Evolutionary conservation across 2,329 filamentous ascomycete species (phyloP).

Genomic region (Microascus cirrosus): DNA sequence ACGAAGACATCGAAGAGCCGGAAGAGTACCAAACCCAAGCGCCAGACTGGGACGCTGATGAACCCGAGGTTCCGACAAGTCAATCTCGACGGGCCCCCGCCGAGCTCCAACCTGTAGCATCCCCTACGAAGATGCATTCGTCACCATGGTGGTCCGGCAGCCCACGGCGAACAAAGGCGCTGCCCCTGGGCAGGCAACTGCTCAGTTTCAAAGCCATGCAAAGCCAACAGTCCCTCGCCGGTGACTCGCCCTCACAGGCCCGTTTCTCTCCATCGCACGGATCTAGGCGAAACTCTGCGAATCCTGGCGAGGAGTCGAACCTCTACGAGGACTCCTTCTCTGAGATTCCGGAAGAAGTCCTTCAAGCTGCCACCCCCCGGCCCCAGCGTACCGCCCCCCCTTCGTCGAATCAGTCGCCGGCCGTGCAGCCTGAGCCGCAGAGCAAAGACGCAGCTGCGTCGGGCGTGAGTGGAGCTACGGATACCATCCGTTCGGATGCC

Average conservation of each 20-base stretch:
- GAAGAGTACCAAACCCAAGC: not conserved
- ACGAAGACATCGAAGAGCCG: constrained; percentile 2
- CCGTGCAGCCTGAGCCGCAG: not conserved
- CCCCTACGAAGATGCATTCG: constrained; percentile 1
- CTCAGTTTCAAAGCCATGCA: constrained; percentile 18
- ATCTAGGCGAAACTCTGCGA: constrained; percentile 3
- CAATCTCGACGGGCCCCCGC: not conserved
- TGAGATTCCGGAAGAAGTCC: constrained; percentile 38
- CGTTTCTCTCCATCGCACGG: not conserved
- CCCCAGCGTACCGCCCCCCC: constrained; percentile 5
- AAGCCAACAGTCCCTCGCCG: constrained; percentile 3
- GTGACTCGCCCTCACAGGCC: constrained; percentile 1
- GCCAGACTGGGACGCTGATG: not conserved
- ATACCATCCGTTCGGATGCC: constrained; percentile 24
- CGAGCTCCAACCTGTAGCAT: not conserved
- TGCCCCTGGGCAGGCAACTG: constrained; percentile 21
- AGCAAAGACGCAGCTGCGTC: constrained; percentile 3
- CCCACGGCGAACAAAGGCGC: constrained; percentile 19
- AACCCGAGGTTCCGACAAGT: not conserved
- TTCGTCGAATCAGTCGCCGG: not conserved
- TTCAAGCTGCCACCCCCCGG: constrained; percentile 36
- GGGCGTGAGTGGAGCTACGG: constrained; percentile 16
- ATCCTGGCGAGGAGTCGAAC: constrained; percentile 18
- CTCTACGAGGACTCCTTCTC: constrained; percentile 46
- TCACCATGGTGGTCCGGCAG: constrained; percentile 21